Conservation (phyloP, 208 protist genomes). For the Acanthamoeba sp. region DNA sequence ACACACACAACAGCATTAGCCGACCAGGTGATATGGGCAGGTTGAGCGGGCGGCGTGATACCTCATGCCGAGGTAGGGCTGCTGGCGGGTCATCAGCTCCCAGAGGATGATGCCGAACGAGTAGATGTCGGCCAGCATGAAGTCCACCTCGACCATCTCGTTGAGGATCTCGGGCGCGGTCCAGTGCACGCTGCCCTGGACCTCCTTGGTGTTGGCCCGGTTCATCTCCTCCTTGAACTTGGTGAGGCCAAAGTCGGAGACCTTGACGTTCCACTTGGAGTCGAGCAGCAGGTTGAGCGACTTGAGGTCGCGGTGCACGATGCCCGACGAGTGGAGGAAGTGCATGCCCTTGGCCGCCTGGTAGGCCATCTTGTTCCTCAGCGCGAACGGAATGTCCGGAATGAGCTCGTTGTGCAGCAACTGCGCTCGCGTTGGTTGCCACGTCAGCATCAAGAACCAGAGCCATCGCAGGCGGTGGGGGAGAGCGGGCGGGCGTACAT, state of each 20-base stretch:
- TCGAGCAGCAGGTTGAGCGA: slow-evolving; percentile 22
- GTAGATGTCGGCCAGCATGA: neutral
- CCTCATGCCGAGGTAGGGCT: neutral
- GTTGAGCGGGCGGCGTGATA: neutral
- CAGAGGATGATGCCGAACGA: neutral
- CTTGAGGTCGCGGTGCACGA: neutral
- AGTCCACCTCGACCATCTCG: neutral
- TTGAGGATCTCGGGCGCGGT: neutral
- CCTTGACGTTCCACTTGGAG: neutral
- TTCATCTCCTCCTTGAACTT: slow-evolving; percentile 19
- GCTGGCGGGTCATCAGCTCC: neutral
- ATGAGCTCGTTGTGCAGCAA: neutral
- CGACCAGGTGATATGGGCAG: neutral
- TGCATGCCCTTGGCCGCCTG: neutral
- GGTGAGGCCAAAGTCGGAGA: neutral
- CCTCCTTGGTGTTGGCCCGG: neutral
- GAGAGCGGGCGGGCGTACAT: neutral
- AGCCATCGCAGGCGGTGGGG: neutral
- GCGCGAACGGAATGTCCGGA: neutral
- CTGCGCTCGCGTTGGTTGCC: neutral
- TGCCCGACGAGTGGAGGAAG: neutral
- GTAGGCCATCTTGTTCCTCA: neutral
- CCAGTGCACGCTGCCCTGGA: slow-evolving; percentile 18
- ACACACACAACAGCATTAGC: neutral
- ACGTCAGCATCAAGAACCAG: no score